Percentiles rank a stretch among this genome's conserved stretches.
Evolutionary conservation across 2,329 filamentous ascomycete genomes (phyloP).

Genomic region (Cladosporium sp.): DNA sequence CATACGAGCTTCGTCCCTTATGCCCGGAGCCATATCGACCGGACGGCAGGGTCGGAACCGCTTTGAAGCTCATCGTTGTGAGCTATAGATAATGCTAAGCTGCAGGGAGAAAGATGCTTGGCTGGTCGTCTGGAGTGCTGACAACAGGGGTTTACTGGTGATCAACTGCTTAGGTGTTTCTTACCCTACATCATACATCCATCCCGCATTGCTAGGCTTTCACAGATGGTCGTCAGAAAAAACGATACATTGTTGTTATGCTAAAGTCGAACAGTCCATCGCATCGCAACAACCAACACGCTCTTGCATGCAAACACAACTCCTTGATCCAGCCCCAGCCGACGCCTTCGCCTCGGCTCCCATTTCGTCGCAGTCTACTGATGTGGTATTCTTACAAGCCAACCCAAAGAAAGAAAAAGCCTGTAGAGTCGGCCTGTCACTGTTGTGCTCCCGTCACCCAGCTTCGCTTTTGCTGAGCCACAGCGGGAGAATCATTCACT

Average conservation of each 20-base stretch:
- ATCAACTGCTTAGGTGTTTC: neutral
- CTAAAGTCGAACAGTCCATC: neutral
- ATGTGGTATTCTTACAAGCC: conserved; percentile 12
- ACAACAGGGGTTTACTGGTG: neutral
- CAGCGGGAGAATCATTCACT: neutral
- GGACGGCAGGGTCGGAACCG: neutral
- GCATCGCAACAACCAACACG: neutral
- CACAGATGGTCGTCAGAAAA: neutral
- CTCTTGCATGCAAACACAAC: neutral
- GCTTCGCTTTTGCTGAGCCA: neutral
- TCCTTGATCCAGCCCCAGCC: conserved; percentile 2
- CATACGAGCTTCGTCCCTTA: neutral
- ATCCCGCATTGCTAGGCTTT: too few relatives aligned
- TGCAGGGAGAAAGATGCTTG: neutral
- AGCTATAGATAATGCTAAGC: neutral
- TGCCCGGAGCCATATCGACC: neutral
- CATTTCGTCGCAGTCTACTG: conserved; percentile 8
- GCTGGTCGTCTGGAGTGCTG: neutral
- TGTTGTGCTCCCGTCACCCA: neutral
- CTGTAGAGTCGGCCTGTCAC: neutral
- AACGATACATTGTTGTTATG: neutral
- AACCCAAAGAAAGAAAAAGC: conserved; percentile 5
- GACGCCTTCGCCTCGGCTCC: neutral
- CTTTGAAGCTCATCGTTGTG: neutral
- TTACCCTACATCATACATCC: too few relatives aligned